Evolutionary conservation across 164 flowering plant species (phyloP), one percentile per base, ranked within the genome.

Genomic region (Nelumbo lutea): DNA sequence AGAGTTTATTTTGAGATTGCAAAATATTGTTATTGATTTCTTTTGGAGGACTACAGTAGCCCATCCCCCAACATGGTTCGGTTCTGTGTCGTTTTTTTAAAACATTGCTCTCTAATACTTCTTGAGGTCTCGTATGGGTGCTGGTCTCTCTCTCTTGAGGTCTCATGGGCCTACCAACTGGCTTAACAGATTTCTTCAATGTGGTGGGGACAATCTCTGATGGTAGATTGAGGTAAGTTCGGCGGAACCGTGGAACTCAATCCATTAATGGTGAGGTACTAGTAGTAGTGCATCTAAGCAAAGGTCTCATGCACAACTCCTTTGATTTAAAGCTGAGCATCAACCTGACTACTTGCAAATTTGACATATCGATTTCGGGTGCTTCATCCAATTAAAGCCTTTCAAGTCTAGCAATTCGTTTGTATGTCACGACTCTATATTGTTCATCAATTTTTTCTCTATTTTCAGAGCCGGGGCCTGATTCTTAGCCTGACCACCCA

Each of bases 311-410:
- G 76, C 6, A 86, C 90, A 38, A 86, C 71, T 86, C 90, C 81
- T 84, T 86, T 7, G 90, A 86, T 56, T 86, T 86, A 76, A 86
- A 86, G 82, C 90, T 86, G 78, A 84, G 90, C 90, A 86, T 86
- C n/a, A 86, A 77, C 86, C 84, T 86, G 2, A 86, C 84, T n/a
- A 86, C 90, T 66, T 84, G 90, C 5, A 86, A 75, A 42, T 86
- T 86, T 2, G 90, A 88, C 1, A 83, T 88, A 79, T 86, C 88
- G 44, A 86, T 86, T 0, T 79, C 80, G 90, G 90, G 59, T 86
- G 88, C 70, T 86, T 84, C 7, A 82, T 82, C 64, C 84, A 67
- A 60, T 84, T 86, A 77, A 61, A 86, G 52, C 84, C 88, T 61
- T 84, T 86, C 84, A 27, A 27, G 27, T 27, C 0, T 27, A 27